A percentile compares a stretch with the other conserved stretches of the same genome.
phyloP scores from a whole-genome alignment of 2,329 filamentous ascomycete species.

The Neonectria sp. region DNA sequence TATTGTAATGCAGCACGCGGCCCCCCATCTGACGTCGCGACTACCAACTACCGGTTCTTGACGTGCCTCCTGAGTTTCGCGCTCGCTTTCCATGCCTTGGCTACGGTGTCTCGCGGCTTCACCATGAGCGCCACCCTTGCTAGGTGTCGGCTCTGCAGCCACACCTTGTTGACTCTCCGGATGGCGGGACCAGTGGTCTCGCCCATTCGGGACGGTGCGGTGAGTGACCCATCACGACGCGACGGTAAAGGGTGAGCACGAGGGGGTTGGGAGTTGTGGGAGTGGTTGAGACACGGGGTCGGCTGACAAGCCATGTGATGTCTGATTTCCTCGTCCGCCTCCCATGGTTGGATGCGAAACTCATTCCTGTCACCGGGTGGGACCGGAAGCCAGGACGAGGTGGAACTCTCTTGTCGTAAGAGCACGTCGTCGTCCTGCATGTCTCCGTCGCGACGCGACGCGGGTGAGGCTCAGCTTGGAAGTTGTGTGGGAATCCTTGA shows the following conservation, averaged over 20 bases:
- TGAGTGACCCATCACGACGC: conserved; percentile 22
- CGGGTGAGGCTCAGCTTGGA: conserved; percentile 42
- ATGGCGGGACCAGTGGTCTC: conserved; percentile 33
- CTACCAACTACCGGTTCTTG: conserved; percentile 32
- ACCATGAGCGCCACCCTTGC: conserved; percentile 18
- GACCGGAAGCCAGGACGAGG: conserved; percentile 6
- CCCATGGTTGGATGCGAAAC: conserved; percentile 21
- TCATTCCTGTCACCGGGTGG: conserved; percentile 32
- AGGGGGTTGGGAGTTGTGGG: conserved; percentile 30
- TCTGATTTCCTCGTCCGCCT: conserved; percentile 26
- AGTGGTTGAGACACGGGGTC: conserved; percentile 41
- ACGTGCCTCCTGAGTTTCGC: conserved; percentile 16
- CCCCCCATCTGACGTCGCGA: conserved; percentile 16
- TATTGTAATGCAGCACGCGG: conserved; percentile 26
- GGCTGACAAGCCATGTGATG: conserved; percentile 49
- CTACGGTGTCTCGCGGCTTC: conserved; percentile 37
- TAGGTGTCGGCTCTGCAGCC: conserved; percentile 29
- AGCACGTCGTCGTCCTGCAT: conserved; percentile 27
- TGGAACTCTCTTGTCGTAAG: conserved; percentile 14
- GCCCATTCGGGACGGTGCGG: conserved; percentile 35
- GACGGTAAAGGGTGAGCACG: conserved; percentile 33
- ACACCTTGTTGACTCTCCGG: conserved; percentile 30
- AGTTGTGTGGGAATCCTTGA: conserved; percentile 36
- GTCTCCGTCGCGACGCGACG: conserved; percentile 36
- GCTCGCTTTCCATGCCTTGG: conserved; percentile 15